Evolutionary conservation across 805 yeast species (phyloP).

Genomic region (Lachancea dasiensis): DNA sequence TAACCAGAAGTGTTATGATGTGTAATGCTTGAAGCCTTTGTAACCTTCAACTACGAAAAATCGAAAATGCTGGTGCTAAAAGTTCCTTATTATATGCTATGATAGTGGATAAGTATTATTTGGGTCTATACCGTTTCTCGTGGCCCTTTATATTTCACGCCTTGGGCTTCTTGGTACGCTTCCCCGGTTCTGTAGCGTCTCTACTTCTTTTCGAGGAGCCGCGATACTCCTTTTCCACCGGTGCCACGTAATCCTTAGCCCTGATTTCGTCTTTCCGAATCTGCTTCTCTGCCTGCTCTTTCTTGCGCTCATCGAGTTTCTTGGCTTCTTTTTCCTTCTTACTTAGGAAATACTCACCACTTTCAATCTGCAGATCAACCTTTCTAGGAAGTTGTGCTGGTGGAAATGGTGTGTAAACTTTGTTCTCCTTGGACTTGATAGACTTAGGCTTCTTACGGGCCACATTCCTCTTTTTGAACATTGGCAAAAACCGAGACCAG

Average conservation of each 20-base stretch:
- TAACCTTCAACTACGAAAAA: too few species aligned
- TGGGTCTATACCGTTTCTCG: too few species aligned
- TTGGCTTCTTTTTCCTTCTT: constrained; percentile 72
- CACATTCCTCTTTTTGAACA: constrained; percentile 92
- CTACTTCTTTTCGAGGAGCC: constrained; percentile 4
- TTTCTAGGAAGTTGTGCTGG: constrained; percentile 96
- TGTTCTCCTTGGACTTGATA: constrained; percentile 52
- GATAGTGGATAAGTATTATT: too few species aligned
- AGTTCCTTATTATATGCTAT: too few species aligned
- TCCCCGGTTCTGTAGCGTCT: neutral
- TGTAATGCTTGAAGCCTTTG: too few species aligned
- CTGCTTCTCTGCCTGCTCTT: constrained; percentile 67
- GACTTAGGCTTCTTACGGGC: constrained; percentile 85
- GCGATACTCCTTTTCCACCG: constrained; percentile 62
- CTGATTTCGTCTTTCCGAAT: constrained; percentile 62
- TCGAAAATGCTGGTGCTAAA: too few species aligned
- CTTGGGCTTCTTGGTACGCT: constrained; percentile 1
- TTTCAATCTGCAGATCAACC: constrained; percentile 93
- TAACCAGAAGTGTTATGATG: too few species aligned
- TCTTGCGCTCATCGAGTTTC: constrained; percentile 69
- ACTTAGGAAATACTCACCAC: constrained; percentile 96
- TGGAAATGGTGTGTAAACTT: constrained; percentile 97
- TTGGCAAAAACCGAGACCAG: constrained; percentile 95
- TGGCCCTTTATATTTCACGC: neutral
- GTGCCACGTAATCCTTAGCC: constrained; percentile 76